These are phyloP conservation scores for Heliocybe sulcata DNA, from an alignment of 1,284 basidiomycete species.

Conservation along the genomic window DNA sequence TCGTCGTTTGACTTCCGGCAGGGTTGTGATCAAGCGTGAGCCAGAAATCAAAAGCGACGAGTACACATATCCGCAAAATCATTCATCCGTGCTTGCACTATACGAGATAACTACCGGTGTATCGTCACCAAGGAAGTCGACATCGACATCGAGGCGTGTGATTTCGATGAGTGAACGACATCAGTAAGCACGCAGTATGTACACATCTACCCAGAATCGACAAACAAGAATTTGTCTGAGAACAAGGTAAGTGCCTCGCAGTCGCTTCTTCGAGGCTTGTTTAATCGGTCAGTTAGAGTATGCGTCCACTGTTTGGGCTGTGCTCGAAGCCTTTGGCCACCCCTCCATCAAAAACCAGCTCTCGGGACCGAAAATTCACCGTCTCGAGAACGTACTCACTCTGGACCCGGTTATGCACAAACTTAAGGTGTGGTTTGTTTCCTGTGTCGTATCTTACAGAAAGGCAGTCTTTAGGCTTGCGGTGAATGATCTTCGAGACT, in stretches of 20 bases:
- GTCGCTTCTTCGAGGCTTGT: not conserved
- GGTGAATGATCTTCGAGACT: not conserved
- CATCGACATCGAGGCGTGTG: not conserved
- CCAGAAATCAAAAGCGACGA: not conserved
- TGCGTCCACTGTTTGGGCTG: slow-evolving; percentile 11
- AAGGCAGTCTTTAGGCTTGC: no score
- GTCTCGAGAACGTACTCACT: slow-evolving; percentile 24
- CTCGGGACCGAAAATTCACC: slow-evolving; percentile 18
- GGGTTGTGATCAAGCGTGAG: not conserved
- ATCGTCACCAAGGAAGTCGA: slow-evolving; percentile 15
- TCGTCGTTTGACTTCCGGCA: not conserved
- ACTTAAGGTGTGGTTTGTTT: no score
- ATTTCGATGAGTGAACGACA: not conserved
- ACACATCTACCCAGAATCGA: slow-evolving; percentile 10
- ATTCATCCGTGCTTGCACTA: slow-evolving; percentile 9
- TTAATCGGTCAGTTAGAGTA: slow-evolving; percentile 5
- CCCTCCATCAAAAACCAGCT: slow-evolving; percentile 12
- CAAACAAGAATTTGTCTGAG: not conserved
- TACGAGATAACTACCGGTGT: slow-evolving; percentile 22
- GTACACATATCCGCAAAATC: slow-evolving; percentile 5
- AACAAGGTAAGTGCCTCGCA: slow-evolving; percentile 1
- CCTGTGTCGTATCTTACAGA: no score
- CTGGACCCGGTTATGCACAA: slow-evolving; percentile 13
- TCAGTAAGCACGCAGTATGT: not conserved
- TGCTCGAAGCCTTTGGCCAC: slow-evolving; percentile 13